Evolutionary conservation across 2,329 filamentous ascomycete species (phyloP), one percentile per base, ranked within the genome.

Genomic region (Cryphonectria carpinicola): DNA sequence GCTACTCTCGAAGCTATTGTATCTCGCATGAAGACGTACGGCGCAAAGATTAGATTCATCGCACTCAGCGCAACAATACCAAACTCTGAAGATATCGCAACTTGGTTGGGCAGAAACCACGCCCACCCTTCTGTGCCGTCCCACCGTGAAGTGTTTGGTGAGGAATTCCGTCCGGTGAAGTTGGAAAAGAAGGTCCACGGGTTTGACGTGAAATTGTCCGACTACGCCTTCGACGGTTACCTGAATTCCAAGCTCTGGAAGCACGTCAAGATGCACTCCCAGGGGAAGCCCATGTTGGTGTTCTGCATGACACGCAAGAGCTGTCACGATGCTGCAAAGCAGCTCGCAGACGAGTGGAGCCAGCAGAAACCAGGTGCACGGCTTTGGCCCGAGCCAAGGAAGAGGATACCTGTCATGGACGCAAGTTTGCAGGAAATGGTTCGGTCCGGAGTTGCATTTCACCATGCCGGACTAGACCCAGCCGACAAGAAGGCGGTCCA

Each of bases 61-160:
- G 93, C 93, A 1, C 81, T 97, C 62, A 95, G 93, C 77, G 93
- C 93, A 3, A 97, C 93, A 0, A 89, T 97, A 1, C 93, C 93
- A 1, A 97, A 97, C 74, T 91, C 92, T 0, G 84, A 90, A 63
- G 93, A 97, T 77, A 90, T 97, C 73, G 93, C 93, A 5, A 84
- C 84, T 1, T 97, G 93, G 94, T 83, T 97, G 0, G 93, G 93
- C 0, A 90, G 86, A 71, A 87, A 90, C 75, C 81, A 88, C 41
- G 84, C 82, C 0, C 88, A 87, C 46, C 86, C 87, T 35, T 82
- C 89, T 71, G 77, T 89, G 1, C 90, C 93, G 19, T 93, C 94
- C 1, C 83, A 84, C 35, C 84, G 86, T 62, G 90, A 94, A 77
- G 85, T 85, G 3, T 96, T 96, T 77, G 91, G 91, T 0, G 93